phyloP scores from a whole-genome alignment of 2,329 filamentous ascomycete genomes.

The Aspergillus sp. region DNA sequence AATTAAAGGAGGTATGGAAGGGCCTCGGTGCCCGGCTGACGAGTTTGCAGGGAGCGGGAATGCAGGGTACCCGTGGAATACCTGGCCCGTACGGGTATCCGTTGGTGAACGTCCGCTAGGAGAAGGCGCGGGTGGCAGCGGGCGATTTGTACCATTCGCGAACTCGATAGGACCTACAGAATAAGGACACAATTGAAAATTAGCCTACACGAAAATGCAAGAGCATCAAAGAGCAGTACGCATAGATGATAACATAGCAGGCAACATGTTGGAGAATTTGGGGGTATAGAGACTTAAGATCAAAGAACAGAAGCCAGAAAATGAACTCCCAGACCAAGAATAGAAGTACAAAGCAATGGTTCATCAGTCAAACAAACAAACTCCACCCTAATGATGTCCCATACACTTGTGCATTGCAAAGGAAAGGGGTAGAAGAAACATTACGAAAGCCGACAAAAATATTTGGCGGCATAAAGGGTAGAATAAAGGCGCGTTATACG shows the following conservation, averaged over 20 bases:
- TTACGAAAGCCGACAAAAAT: slow-evolving; percentile 17
- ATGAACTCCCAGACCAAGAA: neutral
- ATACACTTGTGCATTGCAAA: neutral
- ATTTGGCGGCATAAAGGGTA: slow-evolving; percentile 7
- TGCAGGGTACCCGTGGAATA: slow-evolving; percentile 69
- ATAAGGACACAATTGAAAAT: slow-evolving; percentile 27
- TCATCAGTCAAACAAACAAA: slow-evolving; percentile 5
- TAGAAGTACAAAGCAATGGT: slow-evolving; percentile 14
- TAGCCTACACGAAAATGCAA: slow-evolving; percentile 43
- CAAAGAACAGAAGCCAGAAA: slow-evolving; percentile 4
- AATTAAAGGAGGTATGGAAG: slow-evolving; percentile 65
- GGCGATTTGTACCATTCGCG: slow-evolving; percentile 56
- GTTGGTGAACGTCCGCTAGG: slow-evolving; percentile 55
- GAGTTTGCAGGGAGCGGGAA: slow-evolving; percentile 59
- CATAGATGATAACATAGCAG: slow-evolving; percentile 21
- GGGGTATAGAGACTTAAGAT: slow-evolving; percentile 3
- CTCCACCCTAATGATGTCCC: slow-evolving; percentile 6
- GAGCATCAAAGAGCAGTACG: slow-evolving; percentile 14
- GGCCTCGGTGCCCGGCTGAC: slow-evolving; percentile 52
- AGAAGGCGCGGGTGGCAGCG: slow-evolving; percentile 62
- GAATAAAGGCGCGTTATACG: slow-evolving; percentile 61
- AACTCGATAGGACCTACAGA: slow-evolving; percentile 40
- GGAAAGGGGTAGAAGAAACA: slow-evolving; percentile 5
- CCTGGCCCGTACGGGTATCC: slow-evolving; percentile 72
- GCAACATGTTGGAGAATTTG: slow-evolving; percentile 12